Conservation (phyloP, 176 grass and related monocot genomes). For the Tuctoria greenei region DNA sequence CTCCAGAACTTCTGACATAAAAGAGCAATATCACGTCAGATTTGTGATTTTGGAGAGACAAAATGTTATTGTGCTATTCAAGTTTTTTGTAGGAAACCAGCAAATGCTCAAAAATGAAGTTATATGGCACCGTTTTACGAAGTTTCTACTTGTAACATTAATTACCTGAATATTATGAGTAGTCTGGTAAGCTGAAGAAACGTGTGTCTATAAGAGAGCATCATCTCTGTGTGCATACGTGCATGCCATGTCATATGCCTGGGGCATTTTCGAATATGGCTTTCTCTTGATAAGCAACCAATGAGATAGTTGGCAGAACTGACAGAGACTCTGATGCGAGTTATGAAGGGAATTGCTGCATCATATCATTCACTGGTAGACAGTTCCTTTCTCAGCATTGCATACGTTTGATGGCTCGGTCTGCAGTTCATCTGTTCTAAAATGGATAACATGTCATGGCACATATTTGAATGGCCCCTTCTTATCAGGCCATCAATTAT, state of each 20-base stretch:
- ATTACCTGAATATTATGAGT: not conserved
- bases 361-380: slow-evolving; percentile 24
- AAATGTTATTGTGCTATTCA: not conserved
- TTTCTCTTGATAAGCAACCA: slow-evolving; percentile 2
- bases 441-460: slow-evolving; percentile 44
- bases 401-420: slow-evolving; percentile 56
- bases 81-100: not conserved
- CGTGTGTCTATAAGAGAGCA: slow-evolving; percentile 20
- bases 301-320: slow-evolving; percentile 10
- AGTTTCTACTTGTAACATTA: not conserved
- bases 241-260: not conserved
- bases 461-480: slow-evolving; percentile 44
- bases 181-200: slow-evolving; percentile 1
- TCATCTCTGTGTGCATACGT: not conserved
- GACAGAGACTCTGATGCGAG: not conserved
- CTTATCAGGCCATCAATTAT: slow-evolving; percentile 63
- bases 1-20: not conserved
- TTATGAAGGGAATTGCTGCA: not conserved
- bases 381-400: slow-evolving; percentile 45
- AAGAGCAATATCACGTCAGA: not conserved
- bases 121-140: not conserved
- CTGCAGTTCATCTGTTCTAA: slow-evolving; percentile 52
- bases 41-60: not conserved
- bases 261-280: not conserved
- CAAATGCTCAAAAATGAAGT: not conserved